Conservation (phyloP, 2,329 filamentous ascomycete genomes). For the Myriosclerotinia scirpicola region DNA sequence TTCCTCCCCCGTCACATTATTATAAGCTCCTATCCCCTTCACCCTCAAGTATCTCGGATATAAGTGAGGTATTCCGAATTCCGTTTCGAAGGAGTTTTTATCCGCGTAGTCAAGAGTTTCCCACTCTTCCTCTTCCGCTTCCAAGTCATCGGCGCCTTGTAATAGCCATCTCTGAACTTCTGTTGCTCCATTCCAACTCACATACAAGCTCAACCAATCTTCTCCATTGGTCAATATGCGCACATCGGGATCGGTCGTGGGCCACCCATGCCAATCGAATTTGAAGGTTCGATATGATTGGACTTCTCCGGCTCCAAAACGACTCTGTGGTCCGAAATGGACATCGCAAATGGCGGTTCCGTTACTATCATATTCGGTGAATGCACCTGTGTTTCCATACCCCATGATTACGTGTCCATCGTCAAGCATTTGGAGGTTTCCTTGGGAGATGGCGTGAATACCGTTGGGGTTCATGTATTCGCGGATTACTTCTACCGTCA, state of each 20-base stretch:
- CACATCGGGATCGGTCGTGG: conserved; percentile 42
- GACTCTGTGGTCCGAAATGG: conserved; percentile 44
- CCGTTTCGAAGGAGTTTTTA: conserved; percentile 19
- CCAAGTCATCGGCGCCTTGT: conserved; percentile 16
- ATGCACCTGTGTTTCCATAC: conserved; percentile 32
- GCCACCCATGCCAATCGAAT: conserved; percentile 44
- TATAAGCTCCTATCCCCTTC: conserved; percentile 6
- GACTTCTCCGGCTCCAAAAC: conserved; percentile 35
- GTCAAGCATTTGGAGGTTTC: conserved; percentile 32
- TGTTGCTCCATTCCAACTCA: conserved; percentile 56
- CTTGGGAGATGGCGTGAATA: conserved; percentile 33
- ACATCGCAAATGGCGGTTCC: conserved; percentile 41
- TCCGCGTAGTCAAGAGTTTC: conserved; percentile 16
- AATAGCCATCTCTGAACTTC: conserved; percentile 47
- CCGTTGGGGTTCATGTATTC: conserved; percentile 30
- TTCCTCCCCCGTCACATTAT: conserved; percentile 1
- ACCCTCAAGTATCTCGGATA: conserved; percentile 20
- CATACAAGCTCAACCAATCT: conserved; percentile 46
- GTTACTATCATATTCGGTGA: conserved; percentile 36
- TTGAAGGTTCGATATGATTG: conserved; percentile 45
- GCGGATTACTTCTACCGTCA: conserved; percentile 29
- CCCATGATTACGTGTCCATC: conserved; percentile 34
- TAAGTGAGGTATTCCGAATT: conserved; percentile 4
- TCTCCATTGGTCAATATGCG: conserved; percentile 39
- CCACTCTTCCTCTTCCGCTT: conserved; percentile 12